These are phyloP conservation scores for Aspergillus quadrilineatus DNA, from an alignment of 2,329 filamentous ascomycete genomes.

Conservation along the genomic window DNA sequence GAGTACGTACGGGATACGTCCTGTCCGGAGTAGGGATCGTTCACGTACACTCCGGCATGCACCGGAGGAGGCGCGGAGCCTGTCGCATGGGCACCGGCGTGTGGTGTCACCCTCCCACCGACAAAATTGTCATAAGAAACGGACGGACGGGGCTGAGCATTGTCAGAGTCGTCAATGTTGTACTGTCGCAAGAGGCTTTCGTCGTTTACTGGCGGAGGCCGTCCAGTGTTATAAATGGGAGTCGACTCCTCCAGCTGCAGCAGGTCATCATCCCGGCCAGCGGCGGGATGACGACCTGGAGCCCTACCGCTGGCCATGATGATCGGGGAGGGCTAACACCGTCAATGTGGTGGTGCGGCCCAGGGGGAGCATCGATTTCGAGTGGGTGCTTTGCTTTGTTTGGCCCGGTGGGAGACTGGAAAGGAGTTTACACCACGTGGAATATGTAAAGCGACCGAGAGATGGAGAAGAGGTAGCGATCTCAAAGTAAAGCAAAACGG, in stretches of 20 bases:
- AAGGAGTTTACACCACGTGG: conserved; percentile 5
- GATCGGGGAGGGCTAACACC: conserved; percentile 37
- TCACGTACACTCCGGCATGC: conserved; percentile 35
- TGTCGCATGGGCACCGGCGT: conserved; percentile 48
- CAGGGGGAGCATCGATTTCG: conserved; percentile 43
- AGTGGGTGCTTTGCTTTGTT: conserved; percentile 9
- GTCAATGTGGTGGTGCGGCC: conserved; percentile 31
- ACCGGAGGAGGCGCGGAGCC: conserved; percentile 32
- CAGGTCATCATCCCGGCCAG: conserved; percentile 46
- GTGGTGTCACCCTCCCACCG: conserved; percentile 59
- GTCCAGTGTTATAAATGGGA: conserved; percentile 67
- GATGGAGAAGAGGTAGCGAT: not conserved
- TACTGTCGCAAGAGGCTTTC: conserved; percentile 76
- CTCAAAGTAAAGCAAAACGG: not conserved
- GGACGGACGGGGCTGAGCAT: conserved; percentile 70
- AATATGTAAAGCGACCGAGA: conserved; percentile 11
- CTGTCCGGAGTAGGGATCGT: conserved; percentile 39
- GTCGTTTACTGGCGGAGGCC: conserved; percentile 75
- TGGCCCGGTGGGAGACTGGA: not conserved
- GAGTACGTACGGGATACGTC: conserved; percentile 54
- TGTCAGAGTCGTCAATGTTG: conserved; percentile 65
- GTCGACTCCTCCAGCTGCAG: conserved; percentile 43
- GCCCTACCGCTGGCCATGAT: conserved; percentile 55
- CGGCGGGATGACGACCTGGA: conserved; percentile 49
- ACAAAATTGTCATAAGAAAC: conserved; percentile 95